Conservation (phyloP, 768 basidiomycete species). For the Rhodotorula kratochvilovae region DNA sequence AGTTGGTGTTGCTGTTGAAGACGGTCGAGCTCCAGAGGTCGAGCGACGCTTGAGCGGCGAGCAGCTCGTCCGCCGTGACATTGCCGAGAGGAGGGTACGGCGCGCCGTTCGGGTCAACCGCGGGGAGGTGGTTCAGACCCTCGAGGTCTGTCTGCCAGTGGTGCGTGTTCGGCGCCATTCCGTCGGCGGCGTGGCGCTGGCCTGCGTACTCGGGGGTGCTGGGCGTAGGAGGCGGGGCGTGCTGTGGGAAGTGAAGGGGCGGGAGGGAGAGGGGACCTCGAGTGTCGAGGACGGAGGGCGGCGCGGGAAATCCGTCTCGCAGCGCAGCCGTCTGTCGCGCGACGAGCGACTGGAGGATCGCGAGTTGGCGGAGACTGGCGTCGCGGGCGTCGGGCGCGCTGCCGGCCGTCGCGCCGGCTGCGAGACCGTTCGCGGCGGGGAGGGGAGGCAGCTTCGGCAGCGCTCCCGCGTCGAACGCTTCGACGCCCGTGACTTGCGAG, state of each 20-base stretch:
- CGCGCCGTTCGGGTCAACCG: neutral
- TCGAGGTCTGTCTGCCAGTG: conserved; percentile 3
- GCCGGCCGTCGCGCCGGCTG: neutral
- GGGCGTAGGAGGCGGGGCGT: neutral
- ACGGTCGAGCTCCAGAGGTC: conserved; percentile 22
- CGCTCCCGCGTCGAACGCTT: neutral
- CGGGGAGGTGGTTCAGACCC: conserved; percentile 11
- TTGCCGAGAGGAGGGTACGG: neutral
- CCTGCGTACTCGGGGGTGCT: too few relatives aligned
- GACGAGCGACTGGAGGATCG: neutral
- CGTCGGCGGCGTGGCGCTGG: neutral
- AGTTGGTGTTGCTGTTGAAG: neutral
- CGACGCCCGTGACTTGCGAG: neutral
- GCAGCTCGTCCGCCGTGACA: conserved; percentile 17
- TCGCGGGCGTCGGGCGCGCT: neutral
- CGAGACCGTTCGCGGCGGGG: neutral
- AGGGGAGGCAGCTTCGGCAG: neutral
- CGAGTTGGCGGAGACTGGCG: neutral
- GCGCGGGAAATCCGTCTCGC: neutral
- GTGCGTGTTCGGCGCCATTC: neutral
- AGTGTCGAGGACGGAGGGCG: too few relatives aligned
- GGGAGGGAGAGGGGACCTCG: neutral
- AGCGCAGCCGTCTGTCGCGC: neutral
- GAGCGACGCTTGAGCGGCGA: conserved; percentile 11
- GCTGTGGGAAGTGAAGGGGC: neutral